Evolutionary conservation across 306 rosid genomes (phyloP), one percentile per base, ranked within the genome.

Genomic region (Ziziphus jujuba): DNA sequence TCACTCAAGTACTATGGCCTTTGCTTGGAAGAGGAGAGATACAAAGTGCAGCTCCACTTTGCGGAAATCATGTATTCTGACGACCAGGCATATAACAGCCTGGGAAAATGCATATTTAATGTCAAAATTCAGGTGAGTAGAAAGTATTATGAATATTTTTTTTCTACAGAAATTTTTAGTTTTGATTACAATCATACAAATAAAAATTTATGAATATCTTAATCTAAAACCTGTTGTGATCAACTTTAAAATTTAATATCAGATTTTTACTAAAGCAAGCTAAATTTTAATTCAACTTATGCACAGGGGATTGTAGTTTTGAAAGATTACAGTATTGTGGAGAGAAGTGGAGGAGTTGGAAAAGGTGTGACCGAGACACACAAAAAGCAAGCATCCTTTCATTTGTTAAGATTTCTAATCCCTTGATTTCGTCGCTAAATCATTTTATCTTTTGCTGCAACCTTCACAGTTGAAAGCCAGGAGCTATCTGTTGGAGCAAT

Each of bases 11-110:
- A 87, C 59, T 84, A 79, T 71, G 81, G 47, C n/a, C 84, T 77
- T 59, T 87, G 89, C 84, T 73, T 87, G 80, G 84, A 65, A 63
- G 82, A 82, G 73, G 86, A 84, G 45, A 84, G 77, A 57, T 87
- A 87, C 64, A 77, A 79, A 25, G 76, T 87, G 50, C 81, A 68
- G 52, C 83, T 87, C 16, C 84, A 82, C 71, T 87, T 87, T 62
- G 83, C 93, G 3, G 93, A 87, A 68, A 77, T 78, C 73, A 63
- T 53, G 40, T 56, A 84, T 43, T 57, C 80, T 24, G 79, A 77
- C 14, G 79, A 80, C 61, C 71, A 70, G 53, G 79, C 89, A 28
- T 87, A 64, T 66, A 61, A 17, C 20, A 67, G 84, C 56, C 79
- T 82, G 63, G 90, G 90, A 69, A 78, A 54, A 72, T 78, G 88